phyloP scores from a whole-genome alignment of 495 filamentous ascomycete species.

The Jackrogersella multiformis region DNA sequence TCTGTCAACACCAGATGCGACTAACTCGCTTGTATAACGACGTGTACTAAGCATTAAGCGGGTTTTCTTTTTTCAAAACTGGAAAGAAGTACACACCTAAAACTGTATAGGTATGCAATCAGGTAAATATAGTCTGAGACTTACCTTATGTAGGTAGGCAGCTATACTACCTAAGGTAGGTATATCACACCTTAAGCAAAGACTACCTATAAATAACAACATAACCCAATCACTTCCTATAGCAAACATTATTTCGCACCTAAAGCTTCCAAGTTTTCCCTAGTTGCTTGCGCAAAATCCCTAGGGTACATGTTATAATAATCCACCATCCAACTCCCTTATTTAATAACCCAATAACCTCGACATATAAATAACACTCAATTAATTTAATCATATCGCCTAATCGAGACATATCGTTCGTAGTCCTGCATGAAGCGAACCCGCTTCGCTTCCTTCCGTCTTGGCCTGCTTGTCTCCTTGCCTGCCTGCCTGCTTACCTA shows the following conservation, averaged over 20 bases:
- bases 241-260: not conserved
- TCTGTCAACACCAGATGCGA: not conserved
- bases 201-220: no score
- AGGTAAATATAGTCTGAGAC: no score
- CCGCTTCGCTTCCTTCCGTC: constrained; percentile 34
- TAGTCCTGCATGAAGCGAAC: constrained; percentile 11
- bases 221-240: no score
- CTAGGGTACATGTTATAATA: not conserved
- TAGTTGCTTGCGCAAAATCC: not conserved
- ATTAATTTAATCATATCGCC: not conserved
- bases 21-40: not conserved
- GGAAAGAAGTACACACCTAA: no score
- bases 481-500: no score
- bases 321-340: no score
- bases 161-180: no score
- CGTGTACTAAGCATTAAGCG: not conserved
- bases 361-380: not conserved
- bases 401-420: not conserved
- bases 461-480: no score
- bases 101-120: no score
- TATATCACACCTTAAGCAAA: not conserved
- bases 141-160: no score
- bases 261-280: no score
- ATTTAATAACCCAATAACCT: not conserved
- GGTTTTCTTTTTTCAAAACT: no score